Percentiles rank a stretch among this genome's conserved stretches.
phyloP scores from a whole-genome alignment of 228 moss, liverwort and hornwort genomes.

The Sphagnum fallax region DNA sequence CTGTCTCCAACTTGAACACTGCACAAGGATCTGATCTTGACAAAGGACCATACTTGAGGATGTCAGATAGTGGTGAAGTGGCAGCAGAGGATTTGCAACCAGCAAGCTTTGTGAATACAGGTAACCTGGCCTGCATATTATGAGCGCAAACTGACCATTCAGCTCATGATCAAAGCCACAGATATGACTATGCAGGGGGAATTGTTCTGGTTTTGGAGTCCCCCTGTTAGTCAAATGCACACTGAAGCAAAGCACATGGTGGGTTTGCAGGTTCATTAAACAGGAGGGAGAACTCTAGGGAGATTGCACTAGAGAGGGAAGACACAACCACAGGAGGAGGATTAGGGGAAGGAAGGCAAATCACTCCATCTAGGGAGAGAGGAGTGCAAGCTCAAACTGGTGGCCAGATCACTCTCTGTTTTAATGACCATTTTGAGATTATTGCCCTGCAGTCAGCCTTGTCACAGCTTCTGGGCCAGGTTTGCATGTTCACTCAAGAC shows the following conservation, averaged over 20 bases:
- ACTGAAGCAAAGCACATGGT: not conserved
- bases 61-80: slow-evolving; percentile 53
- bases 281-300: slow-evolving; percentile 1
- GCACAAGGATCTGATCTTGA: slow-evolving; percentile 36
- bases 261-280: not conserved
- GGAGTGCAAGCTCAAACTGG: slow-evolving; percentile 13
- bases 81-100: slow-evolving; percentile 42
- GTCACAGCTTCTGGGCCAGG: slow-evolving; percentile 73
- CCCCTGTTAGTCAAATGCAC: not conserved
- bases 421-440: slow-evolving; percentile 55
- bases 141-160: not conserved
- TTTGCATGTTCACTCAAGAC: slow-evolving; percentile 5
- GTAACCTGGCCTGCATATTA: slow-evolving; percentile 6
- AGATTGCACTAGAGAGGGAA: slow-evolving; percentile 19
- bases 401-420: slow-evolving; percentile 45
- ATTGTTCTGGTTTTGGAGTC: not conserved
- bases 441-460: slow-evolving; percentile 67
- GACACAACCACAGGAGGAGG: not conserved
- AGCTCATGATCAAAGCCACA: slow-evolving; percentile 2
- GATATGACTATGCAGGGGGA: slow-evolving; percentile 8
- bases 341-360: slow-evolving; percentile 11
- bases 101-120: slow-evolving; percentile 25
- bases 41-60: slow-evolving; percentile 58
- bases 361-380: slow-evolving; percentile 9
- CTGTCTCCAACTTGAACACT: slow-evolving; percentile 5